Conservation (phyloP, 495 filamentous ascomycete genomes). For the Cryomyces minteri region DNA sequence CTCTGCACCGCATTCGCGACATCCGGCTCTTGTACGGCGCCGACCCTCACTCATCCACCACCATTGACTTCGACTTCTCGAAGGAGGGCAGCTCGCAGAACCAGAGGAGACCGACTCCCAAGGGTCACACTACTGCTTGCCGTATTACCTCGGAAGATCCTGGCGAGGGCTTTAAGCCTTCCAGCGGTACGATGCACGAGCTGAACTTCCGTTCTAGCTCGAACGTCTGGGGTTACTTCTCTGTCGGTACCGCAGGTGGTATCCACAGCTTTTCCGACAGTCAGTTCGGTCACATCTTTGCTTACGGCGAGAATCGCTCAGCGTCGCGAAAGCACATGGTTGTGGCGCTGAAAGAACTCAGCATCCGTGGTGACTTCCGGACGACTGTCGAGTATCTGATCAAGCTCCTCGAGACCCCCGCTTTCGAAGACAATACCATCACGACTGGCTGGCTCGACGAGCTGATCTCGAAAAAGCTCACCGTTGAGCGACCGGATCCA, state of each 20-base stretch:
- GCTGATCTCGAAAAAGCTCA: conserved; percentile 93
- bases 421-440: conserved; percentile 98
- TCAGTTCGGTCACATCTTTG: conserved; percentile 99
- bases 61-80: conserved; percentile 95
- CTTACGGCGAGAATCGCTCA: conserved; percentile 89
- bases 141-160: conserved; percentile 99
- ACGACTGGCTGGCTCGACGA: conserved; percentile 98
- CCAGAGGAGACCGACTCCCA: conserved; percentile 77
- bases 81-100: conserved; percentile 65
- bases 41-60: conserved; percentile 65
- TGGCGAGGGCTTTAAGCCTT: conserved; percentile 98
- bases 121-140: conserved; percentile 94
- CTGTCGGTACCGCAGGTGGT: conserved; percentile 83
- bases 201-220: conserved; percentile 97
- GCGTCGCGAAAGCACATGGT: conserved; percentile 99
- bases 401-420: conserved; percentile 94
- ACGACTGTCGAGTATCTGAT: conserved; percentile 98
- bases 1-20: conserved; percentile 85
- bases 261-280: conserved; percentile 99
- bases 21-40: conserved; percentile 93
- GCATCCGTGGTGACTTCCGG: conserved; percentile 97
- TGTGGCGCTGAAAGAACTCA: conserved; percentile 92
- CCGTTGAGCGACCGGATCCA: conserved; percentile 84
- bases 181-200: conserved; percentile 96
- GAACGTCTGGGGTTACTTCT: conserved; percentile 99